These are phyloP conservation scores for Claviceps pazoutovae DNA, from an alignment of 2,329 filamentous ascomycete genomes.

Conservation along the genomic window DNA sequence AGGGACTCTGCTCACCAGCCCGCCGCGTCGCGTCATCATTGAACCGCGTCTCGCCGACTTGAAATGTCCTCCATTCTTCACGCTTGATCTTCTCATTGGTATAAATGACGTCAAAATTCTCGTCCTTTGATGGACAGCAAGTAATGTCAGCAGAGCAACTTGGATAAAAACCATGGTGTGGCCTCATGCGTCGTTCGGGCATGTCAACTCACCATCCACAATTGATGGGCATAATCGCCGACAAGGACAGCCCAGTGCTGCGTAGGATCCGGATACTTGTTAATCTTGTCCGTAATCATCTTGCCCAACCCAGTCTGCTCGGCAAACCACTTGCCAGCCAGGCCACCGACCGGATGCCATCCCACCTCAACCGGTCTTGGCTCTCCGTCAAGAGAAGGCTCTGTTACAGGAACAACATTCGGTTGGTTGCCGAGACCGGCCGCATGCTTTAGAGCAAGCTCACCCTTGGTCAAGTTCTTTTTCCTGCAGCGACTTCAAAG, in stretches of 20 bases:
- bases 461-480: slow-evolving; percentile 21
- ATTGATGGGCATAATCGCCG: slow-evolving; percentile 38
- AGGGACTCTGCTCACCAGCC: slow-evolving; percentile 24
- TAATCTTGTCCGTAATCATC: slow-evolving; percentile 40
- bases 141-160: background rate
- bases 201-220: slow-evolving; percentile 39
- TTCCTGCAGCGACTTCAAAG: slow-evolving; percentile 8
- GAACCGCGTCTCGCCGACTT: slow-evolving; percentile 37
- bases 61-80: slow-evolving; percentile 36
- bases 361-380: slow-evolving; percentile 33
- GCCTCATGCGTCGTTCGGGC: background rate
- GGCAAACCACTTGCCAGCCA: slow-evolving; percentile 44
- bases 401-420: slow-evolving; percentile 17
- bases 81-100: slow-evolving; percentile 33
- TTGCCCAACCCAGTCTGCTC: slow-evolving; percentile 40
- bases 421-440: slow-evolving; percentile 18
- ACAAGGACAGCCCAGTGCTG: slow-evolving; percentile 48
- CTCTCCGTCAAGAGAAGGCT: slow-evolving; percentile 17
- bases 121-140: slow-evolving; percentile 22
- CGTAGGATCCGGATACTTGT: slow-evolving; percentile 42
- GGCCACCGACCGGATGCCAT: slow-evolving; percentile 44
- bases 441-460: slow-evolving; percentile 22
- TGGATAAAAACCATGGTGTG: background rate
- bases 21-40: slow-evolving; percentile 38
- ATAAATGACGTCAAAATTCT: slow-evolving; percentile 42